Evolutionary conservation across 2,329 filamentous ascomycete species (phyloP), one percentile per base, ranked within the genome.

Genomic region (Calonectria ilicicola): DNA sequence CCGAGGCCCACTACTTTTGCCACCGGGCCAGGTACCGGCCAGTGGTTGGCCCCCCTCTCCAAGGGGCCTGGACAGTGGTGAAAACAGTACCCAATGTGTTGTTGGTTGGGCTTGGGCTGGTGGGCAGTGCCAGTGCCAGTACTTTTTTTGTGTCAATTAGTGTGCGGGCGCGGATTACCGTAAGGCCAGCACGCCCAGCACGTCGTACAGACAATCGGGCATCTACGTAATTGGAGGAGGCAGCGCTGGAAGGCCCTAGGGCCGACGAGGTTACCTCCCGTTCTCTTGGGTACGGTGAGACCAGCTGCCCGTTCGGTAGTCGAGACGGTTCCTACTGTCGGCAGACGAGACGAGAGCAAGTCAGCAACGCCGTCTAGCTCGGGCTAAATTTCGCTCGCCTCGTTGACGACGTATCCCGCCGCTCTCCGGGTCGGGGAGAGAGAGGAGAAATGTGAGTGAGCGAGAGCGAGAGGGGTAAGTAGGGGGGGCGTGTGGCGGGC

Each of bases 21-120:
- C 67, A 74, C 77, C 68, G 64, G 76, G 75, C 72, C 74, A 79
- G 76, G 73, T 73, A 73, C 77, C 71, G 66, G 72, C 70, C 46
- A 46, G 56, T 47, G 53, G 65, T 56, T 29, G n/a, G 29, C 51
- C 51, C 51, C 51, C 32, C 51, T 56, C 51, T 38, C 27, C 51
- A 56, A 56, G 51, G 51, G 51, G 29, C 51, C 27, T 53, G 51
- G 51, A 10, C 51, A 23, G 32, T 32, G 32, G 9, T 12, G 19
- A 58, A 40, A 58, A 58, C 53, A 58, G 32, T 32, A 58, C 53
- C 53, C 53, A 26, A 58, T 58, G 53, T 12, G 29, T 23, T 40
- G 32, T 58, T 58, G 53, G 67, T 58, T 70, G 67, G 67, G 62
- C 51, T 65, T 49, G 67, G 26, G 58, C 42, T 15, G 47, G 53